These are phyloP conservation scores for Ceratocystiopsis minuta DNA, from an alignment of 2,329 filamentous ascomycete genomes.

Conservation along the genomic window DNA sequence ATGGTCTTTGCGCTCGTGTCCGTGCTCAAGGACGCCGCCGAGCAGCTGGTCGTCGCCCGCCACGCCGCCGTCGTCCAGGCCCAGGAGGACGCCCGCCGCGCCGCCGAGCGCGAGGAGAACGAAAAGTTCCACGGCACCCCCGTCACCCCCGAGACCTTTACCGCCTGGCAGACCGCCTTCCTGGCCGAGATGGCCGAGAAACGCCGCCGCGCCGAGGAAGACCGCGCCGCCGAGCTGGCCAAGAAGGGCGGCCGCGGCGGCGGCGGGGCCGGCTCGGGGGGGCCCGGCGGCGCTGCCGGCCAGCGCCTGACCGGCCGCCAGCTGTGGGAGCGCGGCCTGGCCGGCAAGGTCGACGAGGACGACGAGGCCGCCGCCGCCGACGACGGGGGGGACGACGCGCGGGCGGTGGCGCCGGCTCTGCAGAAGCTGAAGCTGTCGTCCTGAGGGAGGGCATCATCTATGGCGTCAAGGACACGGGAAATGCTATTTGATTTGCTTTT, in stretches of 20 bases:
- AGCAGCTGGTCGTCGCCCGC: constrained; percentile 62
- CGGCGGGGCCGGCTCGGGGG: constrained; percentile 50
- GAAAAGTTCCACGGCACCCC: constrained; percentile 84
- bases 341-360: constrained; percentile 46
- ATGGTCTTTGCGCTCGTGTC: constrained; percentile 92
- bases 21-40: constrained; percentile 76
- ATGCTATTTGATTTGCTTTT: too few species aligned
- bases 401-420: constrained; percentile 32
- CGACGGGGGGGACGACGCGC: constrained; percentile 47
- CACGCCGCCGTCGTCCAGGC: constrained; percentile 43
- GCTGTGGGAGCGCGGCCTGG: constrained; percentile 61
- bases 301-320: constrained; percentile 55
- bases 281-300: constrained; percentile 27
- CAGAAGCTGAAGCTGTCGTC: constrained; percentile 48
- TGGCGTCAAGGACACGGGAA: too few species aligned
- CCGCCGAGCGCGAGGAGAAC: constrained; percentile 78
- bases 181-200: constrained; percentile 63
- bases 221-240: constrained; percentile 66
- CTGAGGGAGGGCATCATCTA: not conserved
- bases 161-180: constrained; percentile 67
- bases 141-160: constrained; percentile 74
- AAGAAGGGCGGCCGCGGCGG: constrained; percentile 21
- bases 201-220: constrained; percentile 50
- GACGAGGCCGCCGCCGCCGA: constrained; percentile 36
- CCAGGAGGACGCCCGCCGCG: constrained; percentile 34